These are phyloP conservation scores for Megacollybia marginata DNA, from an alignment of 768 basidiomycete genomes.

Conservation along the genomic window DNA sequence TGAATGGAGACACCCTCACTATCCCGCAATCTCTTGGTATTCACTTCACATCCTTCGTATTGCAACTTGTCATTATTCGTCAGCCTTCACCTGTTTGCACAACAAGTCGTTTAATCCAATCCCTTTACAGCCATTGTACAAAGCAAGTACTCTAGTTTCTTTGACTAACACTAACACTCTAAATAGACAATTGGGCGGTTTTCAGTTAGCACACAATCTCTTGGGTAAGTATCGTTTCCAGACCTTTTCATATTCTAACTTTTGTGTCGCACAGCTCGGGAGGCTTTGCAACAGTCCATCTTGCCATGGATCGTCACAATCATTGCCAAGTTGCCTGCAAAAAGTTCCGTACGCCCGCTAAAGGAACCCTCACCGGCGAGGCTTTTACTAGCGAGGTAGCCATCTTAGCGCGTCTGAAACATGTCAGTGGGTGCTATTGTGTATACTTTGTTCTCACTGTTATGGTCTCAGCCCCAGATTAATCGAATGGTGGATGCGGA, in stretches of 20 bases:
- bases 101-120: not conserved
- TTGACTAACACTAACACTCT: not conserved
- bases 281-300: conserved; percentile 56
- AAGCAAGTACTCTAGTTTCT: conserved; percentile 26
- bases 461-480: no score
- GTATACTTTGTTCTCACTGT: no score
- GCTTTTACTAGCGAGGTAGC: conserved; percentile 69
- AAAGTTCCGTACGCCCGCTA: conserved; percentile 55
- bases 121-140: conserved; percentile 33
- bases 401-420: conserved; percentile 62
- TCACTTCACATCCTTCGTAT: conserved; percentile 3
- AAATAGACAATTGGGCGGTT: conserved; percentile 57
- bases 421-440: conserved; percentile 35
- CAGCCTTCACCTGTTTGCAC: conserved; percentile 44
- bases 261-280: no score
- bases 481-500: not conserved
- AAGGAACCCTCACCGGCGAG: conserved; percentile 47
- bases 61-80: not conserved
- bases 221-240: conserved; percentile 69
- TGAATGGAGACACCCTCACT: conserved; percentile 67
- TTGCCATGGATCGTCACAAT: conserved; percentile 58
- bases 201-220: conserved; percentile 68
- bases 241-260: no score
- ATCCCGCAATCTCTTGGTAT: conserved; percentile 62
- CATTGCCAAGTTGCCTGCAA: conserved; percentile 80